Percentiles rank a stretch among this genome's conserved stretches.
These are phyloP conservation scores for Penicillium fuscoglaucum DNA, from an alignment of 2,329 filamentous ascomycete genomes.

Conservation along the genomic window DNA sequence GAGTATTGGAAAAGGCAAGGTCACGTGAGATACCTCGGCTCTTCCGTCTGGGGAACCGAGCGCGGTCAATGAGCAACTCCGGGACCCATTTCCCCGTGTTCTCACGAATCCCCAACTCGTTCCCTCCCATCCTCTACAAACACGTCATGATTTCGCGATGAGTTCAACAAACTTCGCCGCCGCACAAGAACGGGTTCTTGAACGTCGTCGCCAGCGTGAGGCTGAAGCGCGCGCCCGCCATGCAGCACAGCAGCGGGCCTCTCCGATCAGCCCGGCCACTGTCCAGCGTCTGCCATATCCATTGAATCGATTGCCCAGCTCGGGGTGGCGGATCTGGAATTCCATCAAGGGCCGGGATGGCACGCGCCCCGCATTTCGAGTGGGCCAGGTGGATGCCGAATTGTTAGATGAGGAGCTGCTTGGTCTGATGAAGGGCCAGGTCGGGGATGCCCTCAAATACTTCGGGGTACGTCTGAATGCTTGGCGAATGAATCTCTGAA, in stretches of 20 bases:
- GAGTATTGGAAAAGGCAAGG: background rate
- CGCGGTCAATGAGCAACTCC: conserved; percentile 9
- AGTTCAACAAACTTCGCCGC: conserved; percentile 73
- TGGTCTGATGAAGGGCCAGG: conserved; percentile 79
- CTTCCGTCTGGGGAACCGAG: conserved; percentile 22
- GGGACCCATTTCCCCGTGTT: conserved; percentile 7
- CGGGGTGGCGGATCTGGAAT: conserved; percentile 62
- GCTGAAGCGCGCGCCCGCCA: conserved; percentile 61
- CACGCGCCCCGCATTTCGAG: conserved; percentile 81
- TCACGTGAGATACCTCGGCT: conserved; percentile 27
- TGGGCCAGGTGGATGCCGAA: conserved; percentile 94
- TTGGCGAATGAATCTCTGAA: background rate
- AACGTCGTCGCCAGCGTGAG: conserved; percentile 75
- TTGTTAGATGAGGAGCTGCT: conserved; percentile 91
- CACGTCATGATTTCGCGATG: conserved; percentile 48
- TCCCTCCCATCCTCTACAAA: conserved; percentile 1
- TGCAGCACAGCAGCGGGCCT: conserved; percentile 45
- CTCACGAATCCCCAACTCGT: background rate
- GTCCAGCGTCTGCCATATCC: conserved; percentile 62
- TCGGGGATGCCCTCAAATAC: conserved; percentile 84
- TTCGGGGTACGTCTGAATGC: conserved; percentile 59
- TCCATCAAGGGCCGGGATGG: conserved; percentile 71
- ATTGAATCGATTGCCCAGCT: conserved; percentile 55
- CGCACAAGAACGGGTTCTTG: conserved; percentile 82
- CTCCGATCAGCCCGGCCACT: conserved; percentile 54